These are phyloP conservation scores for Zea luxurians DNA, from an alignment of 176 grass and related monocot species.

Conservation along the genomic window DNA sequence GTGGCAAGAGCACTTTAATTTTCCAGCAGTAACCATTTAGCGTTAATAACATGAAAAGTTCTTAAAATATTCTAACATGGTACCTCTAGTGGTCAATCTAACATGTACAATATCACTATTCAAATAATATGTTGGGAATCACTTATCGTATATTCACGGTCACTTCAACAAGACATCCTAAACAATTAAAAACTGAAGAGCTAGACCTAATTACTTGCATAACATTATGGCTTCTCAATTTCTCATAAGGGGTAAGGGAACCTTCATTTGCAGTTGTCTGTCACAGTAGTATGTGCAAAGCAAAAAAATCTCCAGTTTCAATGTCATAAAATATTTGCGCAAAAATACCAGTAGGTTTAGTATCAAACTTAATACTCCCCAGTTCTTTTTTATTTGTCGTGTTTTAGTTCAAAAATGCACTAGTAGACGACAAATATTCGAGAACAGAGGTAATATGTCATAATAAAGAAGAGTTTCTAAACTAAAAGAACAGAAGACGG, in stretches of 20 bases:
- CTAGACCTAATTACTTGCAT: slow-evolving; percentile 9
- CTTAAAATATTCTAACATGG: slow-evolving; percentile 31
- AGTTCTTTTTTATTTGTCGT: no score
- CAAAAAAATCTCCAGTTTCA: neutral
- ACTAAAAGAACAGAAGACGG: slow-evolving; percentile 27
- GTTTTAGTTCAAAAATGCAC: no score
- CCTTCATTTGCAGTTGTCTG: neutral
- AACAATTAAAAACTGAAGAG: slow-evolving; percentile 22
- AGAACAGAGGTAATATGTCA: neutral
- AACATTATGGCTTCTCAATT: slow-evolving; percentile 2
- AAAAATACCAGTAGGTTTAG: neutral
- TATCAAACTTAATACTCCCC: neutral
- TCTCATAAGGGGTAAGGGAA: neutral
- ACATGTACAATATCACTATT: neutral
- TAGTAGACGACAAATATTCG: no score
- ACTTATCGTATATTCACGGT: neutral
- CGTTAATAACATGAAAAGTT: slow-evolving; percentile 26
- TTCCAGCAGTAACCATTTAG: neutral
- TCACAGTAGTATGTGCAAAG: neutral
- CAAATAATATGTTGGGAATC: slow-evolving; percentile 16
- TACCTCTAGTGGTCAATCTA: slow-evolving; percentile 12
- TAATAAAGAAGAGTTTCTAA: slow-evolving; percentile 24
- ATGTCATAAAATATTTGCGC: neutral
- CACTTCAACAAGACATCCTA: slow-evolving; percentile 2
- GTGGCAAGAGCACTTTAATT: slow-evolving; percentile 21